Evolutionary conservation across 2,329 filamentous ascomycete genomes (phyloP), one percentile per base, ranked within the genome.

Genomic region (Epichloe sp.): DNA sequence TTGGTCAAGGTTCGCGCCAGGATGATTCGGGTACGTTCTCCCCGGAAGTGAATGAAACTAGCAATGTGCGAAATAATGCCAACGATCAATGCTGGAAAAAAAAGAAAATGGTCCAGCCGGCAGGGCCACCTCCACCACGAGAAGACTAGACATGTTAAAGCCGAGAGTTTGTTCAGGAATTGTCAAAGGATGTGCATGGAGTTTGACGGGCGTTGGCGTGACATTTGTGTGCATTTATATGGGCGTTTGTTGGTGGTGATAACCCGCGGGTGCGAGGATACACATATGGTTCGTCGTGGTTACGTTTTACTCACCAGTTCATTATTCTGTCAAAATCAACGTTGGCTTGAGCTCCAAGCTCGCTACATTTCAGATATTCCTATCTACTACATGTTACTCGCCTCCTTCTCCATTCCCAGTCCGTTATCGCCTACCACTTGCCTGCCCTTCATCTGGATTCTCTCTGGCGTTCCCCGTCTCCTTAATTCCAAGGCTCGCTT

Each of bases 1-100:
- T 76, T 84, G 52, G 84, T 89, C 67, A 88, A 89, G 67, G 81
- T 93, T 49, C 78, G 89, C 56, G 81, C 85, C 14, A 77, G 82
- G 67, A 77, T 95, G 72, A 84, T 97, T 59, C 85, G 95, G 63
- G 78, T 81, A 63, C 46, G 71, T 66, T 14, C 8, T 26, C 31
- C 38, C 23, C 14, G 10, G 19, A 31, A 14, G 8, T n/a, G 3
- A 44, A 12, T 12, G 19, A 17, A 17, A 46, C 5, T 11, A 21
- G 11, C 35, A 23, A 15, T 31, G 19, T 17, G 3, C 21, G 21
- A 15, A 23, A 14, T 3, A 14, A 38, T 38, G 8, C n/a, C 35
- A 38, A 38, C 45, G 37, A n/a, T 14, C 11, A 8, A 4, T 38
- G 4, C 6, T 34, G 7, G 8, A 14, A 23, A 14, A 23, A 23